phyloP scores from a whole-genome alignment of 768 basidiomycete genomes.

The Scleroderma citrinum region DNA sequence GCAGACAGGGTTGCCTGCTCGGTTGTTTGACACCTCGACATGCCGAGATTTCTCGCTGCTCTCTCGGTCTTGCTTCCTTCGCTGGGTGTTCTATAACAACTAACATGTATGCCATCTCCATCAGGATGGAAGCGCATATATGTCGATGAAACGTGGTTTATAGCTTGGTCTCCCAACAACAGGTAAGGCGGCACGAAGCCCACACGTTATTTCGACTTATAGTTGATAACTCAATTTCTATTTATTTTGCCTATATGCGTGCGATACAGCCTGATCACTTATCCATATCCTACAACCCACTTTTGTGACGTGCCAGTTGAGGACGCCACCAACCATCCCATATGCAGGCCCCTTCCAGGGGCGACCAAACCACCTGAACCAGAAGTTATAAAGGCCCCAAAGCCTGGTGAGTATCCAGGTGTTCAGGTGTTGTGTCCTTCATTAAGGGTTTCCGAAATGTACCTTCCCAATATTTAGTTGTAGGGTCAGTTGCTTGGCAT shows the following conservation, averaged over 20 bases:
- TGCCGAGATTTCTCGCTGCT: neutral
- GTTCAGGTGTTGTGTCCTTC: too few species aligned
- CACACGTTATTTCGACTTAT: conserved; percentile 2
- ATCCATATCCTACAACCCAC: conserved; percentile 36
- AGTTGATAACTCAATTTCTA: neutral
- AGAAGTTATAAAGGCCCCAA: conserved; percentile 17
- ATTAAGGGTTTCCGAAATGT: conserved; percentile 7
- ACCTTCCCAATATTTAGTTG: conserved; percentile 14
- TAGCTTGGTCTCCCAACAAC: conserved; percentile 18
- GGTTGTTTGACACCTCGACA: too few species aligned
- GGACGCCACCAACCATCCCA: conserved; percentile 30
- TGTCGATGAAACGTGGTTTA: conserved; percentile 40
- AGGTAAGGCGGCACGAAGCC: conserved; percentile 14
- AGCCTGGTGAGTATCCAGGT: conserved; percentile 29
- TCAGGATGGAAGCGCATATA: conserved; percentile 45
- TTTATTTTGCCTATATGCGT: neutral
- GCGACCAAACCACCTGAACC: conserved; percentile 21
- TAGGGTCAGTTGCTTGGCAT: conserved; percentile 24
- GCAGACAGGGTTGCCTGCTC: too few species aligned
- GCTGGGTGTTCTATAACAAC: neutral
- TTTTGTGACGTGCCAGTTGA: conserved; percentile 36
- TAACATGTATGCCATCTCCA: neutral
- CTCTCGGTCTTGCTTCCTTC: neutral
- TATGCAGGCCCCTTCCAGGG: conserved; percentile 42
- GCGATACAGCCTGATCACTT: conserved; percentile 23